A percentile compares a stretch with the other conserved stretches of the same genome.
phyloP scores from a whole-genome alignment of 106 monocot genomes.

The Allium sativum region DNA sequence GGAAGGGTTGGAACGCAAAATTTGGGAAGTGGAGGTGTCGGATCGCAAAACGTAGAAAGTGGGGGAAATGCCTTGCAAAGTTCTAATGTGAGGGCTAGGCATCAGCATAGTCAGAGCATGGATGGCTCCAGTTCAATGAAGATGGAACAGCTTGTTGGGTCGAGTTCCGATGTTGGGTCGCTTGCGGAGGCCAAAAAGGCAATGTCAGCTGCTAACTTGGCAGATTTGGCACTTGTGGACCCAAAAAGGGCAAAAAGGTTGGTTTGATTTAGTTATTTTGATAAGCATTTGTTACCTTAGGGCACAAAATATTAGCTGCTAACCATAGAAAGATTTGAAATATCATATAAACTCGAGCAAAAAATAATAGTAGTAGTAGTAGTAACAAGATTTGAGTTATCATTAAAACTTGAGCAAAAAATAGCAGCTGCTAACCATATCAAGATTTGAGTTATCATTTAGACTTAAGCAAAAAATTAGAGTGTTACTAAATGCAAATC shows the following conservation, averaged over 20 bases:
- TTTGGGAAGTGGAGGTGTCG: not conserved
- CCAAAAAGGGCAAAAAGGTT: slow-evolving; percentile 93
- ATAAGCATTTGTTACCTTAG: too few species aligned
- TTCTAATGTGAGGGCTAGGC: slow-evolving; percentile 33
- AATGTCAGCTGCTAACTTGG: slow-evolving; percentile 64
- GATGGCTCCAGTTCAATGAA: slow-evolving; percentile 57
- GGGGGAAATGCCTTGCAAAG: not conserved
- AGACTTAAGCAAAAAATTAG: too few species aligned
- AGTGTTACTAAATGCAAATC: too few species aligned
- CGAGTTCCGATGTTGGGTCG: slow-evolving; percentile 18
- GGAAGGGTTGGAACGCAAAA: not conserved
- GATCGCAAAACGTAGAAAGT: too few species aligned
- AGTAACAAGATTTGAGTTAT: too few species aligned
- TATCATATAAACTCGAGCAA: too few species aligned
- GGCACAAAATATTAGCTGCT: too few species aligned
- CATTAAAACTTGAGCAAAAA: too few species aligned
- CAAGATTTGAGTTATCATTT: too few species aligned
- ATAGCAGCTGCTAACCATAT: too few species aligned
- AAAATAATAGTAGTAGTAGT: too few species aligned
- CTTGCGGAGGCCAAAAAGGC: slow-evolving; percentile 68
- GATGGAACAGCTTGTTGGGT: slow-evolving; percentile 25
- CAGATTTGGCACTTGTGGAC: slow-evolving; percentile 76
- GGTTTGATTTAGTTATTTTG: not conserved
- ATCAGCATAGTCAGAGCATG: slow-evolving; percentile 71
- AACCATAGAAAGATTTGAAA: too few species aligned